Percentiles rank a stretch among this genome's conserved stretches.
These are phyloP conservation scores for Uronychia binucleata DNA, from an alignment of 73 alveolate species.

Conservation along the genomic window DNA sequence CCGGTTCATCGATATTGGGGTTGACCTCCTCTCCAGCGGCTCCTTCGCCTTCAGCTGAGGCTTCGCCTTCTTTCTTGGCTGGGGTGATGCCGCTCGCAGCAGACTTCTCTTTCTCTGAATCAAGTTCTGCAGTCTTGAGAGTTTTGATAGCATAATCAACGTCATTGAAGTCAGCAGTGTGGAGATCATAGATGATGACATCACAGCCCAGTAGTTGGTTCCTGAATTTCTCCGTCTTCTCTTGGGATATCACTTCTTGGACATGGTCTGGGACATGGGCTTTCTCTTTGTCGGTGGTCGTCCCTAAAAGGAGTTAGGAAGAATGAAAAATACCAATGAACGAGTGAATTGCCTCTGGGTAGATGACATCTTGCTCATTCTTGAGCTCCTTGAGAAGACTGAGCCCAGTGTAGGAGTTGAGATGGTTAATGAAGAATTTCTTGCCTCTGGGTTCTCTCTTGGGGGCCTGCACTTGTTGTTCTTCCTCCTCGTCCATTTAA, in stretches of 20 bases:
- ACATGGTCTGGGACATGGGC: slow-evolving; percentile 38
- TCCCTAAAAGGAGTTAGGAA: not conserved
- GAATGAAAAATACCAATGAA: slow-evolving; percentile 31
- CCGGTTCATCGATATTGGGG: not conserved
- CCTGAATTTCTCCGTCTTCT: slow-evolving; percentile 53
- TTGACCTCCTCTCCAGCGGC: not conserved
- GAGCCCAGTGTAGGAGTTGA: slow-evolving; percentile 59
- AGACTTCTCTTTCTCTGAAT: not conserved
- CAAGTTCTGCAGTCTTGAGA: slow-evolving; percentile 42
- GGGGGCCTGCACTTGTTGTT: not conserved
- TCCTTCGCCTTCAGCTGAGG: not conserved
- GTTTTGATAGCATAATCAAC: slow-evolving; percentile 67
- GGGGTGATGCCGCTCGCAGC: not conserved
- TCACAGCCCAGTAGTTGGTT: slow-evolving; percentile 60
- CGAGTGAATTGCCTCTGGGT: slow-evolving; percentile 39
- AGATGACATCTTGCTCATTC: slow-evolving; percentile 40
- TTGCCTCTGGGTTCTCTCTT: slow-evolving; percentile 41
- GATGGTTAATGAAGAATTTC: slow-evolving; percentile 59
- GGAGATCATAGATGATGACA: slow-evolving; percentile 69
- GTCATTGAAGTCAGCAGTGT: slow-evolving; percentile 52
- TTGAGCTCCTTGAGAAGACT: slow-evolving; percentile 39
- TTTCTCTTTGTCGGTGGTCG: not conserved
- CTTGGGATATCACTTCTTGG: slow-evolving; percentile 17
- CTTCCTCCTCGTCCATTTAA: slow-evolving; percentile 7
- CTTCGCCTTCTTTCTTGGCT: not conserved